A percentile compares a stretch with the other conserved stretches of the same genome.
phyloP scores from a whole-genome alignment of 2,329 filamentous ascomycete genomes.

The Sclerotinia glacialis region DNA sequence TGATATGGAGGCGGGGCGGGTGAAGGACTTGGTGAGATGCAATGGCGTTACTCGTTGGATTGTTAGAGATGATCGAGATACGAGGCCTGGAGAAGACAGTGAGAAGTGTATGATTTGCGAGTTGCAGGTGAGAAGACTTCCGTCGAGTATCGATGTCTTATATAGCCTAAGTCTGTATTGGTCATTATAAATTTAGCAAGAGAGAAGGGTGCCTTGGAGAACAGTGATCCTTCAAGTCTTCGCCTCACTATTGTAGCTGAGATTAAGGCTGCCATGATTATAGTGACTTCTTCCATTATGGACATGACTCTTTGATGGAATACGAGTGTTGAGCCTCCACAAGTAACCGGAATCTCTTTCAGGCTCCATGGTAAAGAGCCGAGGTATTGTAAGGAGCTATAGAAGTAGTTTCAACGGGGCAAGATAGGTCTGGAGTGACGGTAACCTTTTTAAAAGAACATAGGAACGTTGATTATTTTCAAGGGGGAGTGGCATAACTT shows the following conservation, averaged over 20 bases:
- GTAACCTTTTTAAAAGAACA: background rate
- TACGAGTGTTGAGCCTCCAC: conserved; percentile 20
- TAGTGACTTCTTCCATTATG: background rate
- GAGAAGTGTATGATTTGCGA: background rate
- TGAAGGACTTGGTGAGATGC: background rate
- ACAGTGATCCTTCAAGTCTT: conserved; percentile 14
- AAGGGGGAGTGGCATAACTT: background rate
- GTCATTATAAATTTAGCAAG: conserved; percentile 37
- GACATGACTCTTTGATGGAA: conserved; percentile 11
- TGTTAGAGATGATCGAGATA: background rate
- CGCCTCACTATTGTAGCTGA: conserved; percentile 20
- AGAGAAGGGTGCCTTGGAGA: conserved; percentile 13
- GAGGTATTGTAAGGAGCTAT: conserved; percentile 7
- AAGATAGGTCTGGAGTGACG: background rate
- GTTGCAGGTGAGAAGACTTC: background rate
- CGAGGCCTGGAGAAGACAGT: background rate
- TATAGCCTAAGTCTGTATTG: conserved; percentile 23
- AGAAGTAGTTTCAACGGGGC: background rate
- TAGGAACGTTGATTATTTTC: background rate
- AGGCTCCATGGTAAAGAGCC: conserved; percentile 10
- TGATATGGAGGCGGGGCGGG: background rate
- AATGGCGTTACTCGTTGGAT: background rate
- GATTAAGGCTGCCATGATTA: conserved; percentile 13
- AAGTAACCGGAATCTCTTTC: background rate
- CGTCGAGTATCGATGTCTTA: conserved; percentile 2